A percentile compares a stretch with the other conserved stretches of the same genome.
Conservation (phyloP, 2,329 filamentous ascomycete genomes). For the Alternaria alternata region DNA sequence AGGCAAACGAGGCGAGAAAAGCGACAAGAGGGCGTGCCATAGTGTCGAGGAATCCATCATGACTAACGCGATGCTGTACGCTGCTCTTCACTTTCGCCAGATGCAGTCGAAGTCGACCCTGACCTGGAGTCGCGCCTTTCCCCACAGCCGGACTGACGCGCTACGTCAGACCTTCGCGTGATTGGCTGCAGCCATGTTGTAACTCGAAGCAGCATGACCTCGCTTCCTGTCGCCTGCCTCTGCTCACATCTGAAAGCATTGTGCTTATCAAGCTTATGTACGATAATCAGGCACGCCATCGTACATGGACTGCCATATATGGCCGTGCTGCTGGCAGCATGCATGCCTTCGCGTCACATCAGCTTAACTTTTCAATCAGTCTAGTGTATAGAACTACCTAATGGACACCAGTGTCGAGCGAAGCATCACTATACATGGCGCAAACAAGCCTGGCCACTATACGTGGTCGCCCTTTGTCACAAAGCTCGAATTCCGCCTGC, state of each 20-base stretch:
- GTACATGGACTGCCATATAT: background rate
- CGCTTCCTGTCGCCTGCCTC: background rate
- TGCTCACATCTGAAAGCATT: background rate
- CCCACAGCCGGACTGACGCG: constrained; percentile 8
- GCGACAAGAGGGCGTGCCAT: background rate
- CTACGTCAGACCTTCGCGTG: background rate
- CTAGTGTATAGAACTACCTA: background rate
- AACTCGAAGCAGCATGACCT: background rate
- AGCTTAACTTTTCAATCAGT: background rate
- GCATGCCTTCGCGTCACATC: background rate
- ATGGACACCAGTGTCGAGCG: background rate
- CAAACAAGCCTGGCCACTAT: background rate
- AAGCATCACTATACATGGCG: background rate
- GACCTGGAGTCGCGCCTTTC: constrained; percentile 7
- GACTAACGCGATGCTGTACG: background rate
- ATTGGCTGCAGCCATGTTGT: constrained; percentile 1
- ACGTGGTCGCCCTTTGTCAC: constrained; percentile 55
- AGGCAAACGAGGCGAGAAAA: background rate
- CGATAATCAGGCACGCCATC: background rate
- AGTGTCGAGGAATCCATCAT: background rate
- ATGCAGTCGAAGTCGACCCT: background rate
- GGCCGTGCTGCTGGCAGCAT: background rate
- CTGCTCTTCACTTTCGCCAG: background rate
- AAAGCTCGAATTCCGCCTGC: constrained; percentile 69
- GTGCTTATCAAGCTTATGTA: background rate